These are phyloP conservation scores for Leptosphaerulina australis DNA, from an alignment of 2,329 filamentous ascomycete species.

Conservation along the genomic window DNA sequence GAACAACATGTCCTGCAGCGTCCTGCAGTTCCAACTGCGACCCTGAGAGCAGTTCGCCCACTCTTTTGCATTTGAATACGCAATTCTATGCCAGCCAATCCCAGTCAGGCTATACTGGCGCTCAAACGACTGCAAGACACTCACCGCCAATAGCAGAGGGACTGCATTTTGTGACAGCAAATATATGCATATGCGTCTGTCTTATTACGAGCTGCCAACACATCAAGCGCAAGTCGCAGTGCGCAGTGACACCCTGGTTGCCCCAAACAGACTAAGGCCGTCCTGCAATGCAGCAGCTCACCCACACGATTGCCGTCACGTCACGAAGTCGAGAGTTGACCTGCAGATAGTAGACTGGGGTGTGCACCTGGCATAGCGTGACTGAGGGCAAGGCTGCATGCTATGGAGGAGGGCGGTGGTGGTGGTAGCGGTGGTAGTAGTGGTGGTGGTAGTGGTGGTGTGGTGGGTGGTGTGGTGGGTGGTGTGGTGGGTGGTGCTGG, in stretches of 20 bases:
- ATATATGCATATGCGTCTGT: constrained; percentile 34
- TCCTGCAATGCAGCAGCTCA: no score
- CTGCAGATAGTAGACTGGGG: constrained; percentile 27
- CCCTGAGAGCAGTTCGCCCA: not conserved
- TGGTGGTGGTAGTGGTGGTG: constrained; percentile 4
- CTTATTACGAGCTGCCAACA: constrained; percentile 37
- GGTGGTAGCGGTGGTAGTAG: constrained; percentile 6
- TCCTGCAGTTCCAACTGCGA: not conserved
- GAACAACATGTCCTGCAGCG: not conserved
- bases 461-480: constrained; percentile 8
- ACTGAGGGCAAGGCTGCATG: no score
- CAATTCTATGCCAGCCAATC: not conserved
- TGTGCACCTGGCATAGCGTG: no score
- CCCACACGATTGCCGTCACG: constrained; percentile 33
- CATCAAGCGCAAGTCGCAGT: constrained; percentile 29
- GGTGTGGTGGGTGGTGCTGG: constrained; percentile 4
- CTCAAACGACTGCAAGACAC: no score
- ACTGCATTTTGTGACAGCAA: constrained; percentile 32
- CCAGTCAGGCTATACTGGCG: no score
- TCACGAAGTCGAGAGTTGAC: constrained; percentile 23
- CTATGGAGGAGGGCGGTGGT: constrained; percentile 10
- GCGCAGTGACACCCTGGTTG: constrained; percentile 2
- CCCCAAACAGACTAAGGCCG: not conserved
- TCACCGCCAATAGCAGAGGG: not conserved
- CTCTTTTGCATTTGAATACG: not conserved